Conservation (phyloP, 2,329 filamentous ascomycete genomes). For the Trichocomaceae sp. region DNA sequence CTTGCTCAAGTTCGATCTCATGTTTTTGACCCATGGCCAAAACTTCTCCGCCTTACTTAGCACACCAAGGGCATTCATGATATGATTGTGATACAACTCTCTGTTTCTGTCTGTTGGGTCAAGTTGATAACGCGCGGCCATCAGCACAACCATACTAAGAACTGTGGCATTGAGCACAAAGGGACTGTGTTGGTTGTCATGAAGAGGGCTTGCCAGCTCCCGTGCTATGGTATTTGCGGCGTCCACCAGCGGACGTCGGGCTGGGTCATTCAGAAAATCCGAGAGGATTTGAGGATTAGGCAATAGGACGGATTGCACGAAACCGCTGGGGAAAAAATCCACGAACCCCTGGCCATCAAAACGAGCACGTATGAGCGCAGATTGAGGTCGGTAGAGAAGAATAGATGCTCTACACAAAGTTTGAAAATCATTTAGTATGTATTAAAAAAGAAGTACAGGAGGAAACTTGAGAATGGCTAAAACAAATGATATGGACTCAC, state of each 20-base stretch:
- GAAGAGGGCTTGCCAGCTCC: neutral
- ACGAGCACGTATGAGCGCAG: neutral
- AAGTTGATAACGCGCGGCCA: neutral
- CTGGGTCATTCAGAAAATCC: neutral
- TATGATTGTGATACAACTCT: neutral
- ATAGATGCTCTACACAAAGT: neutral
- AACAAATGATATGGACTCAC: slow-evolving; percentile 11
- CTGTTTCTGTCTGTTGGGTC: neutral
- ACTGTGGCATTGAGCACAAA: neutral
- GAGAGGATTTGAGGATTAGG: neutral
- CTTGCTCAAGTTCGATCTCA: neutral
- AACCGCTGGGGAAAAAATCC: neutral
- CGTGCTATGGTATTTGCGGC: neutral
- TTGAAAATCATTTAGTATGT: neutral
- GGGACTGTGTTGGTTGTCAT: neutral
- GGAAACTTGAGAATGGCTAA: too few species aligned
- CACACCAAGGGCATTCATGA: neutral
- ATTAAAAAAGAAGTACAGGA: neutral
- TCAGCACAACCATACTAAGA: neutral
- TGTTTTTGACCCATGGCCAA: neutral
- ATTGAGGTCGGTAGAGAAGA: neutral
- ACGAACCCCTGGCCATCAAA: neutral
- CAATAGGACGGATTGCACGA: neutral
- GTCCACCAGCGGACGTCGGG: neutral
- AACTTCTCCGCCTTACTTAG: neutral